Evolutionary conservation across 2,329 filamentous ascomycete genomes (phyloP).

Genomic region (Botrytis galanthina): DNA sequence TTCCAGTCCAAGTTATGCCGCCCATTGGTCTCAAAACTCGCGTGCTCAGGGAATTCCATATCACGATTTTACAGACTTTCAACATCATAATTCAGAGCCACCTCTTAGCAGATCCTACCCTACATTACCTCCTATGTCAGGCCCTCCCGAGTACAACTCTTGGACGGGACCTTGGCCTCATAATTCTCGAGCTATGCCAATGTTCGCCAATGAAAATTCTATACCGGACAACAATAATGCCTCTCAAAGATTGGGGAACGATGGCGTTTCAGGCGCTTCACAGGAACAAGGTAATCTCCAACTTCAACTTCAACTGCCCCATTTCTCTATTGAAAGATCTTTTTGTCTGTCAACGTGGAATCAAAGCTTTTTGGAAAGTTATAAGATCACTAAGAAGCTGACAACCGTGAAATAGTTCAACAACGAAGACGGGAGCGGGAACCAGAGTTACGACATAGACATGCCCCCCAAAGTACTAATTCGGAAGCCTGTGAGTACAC

Average conservation of each 20-base stretch:
- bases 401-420: conserved; percentile 3
- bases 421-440: background rate
- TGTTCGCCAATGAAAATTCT: background rate
- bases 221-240: background rate
- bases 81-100: background rate
- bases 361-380: background rate
- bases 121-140: conserved; percentile 3
- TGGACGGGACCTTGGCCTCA: background rate
- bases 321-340: background rate
- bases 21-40: background rate
- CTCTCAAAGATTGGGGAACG: background rate
- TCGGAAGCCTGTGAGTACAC: background rate
- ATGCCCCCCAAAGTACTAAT: background rate
- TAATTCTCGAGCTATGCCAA: background rate
- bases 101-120: background rate
- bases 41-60: background rate
- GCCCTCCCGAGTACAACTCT: background rate
- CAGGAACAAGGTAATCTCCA: background rate
- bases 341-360: background rate
- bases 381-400: background rate
- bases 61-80: background rate
- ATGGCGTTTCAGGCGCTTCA: background rate
- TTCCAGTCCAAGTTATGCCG: background rate
- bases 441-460: background rate
- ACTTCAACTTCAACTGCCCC: background rate